Base-by-base conservation (phyloP, 2,329 filamentous ascomycete genomes). In the Cordyceps militaris region DNA sequence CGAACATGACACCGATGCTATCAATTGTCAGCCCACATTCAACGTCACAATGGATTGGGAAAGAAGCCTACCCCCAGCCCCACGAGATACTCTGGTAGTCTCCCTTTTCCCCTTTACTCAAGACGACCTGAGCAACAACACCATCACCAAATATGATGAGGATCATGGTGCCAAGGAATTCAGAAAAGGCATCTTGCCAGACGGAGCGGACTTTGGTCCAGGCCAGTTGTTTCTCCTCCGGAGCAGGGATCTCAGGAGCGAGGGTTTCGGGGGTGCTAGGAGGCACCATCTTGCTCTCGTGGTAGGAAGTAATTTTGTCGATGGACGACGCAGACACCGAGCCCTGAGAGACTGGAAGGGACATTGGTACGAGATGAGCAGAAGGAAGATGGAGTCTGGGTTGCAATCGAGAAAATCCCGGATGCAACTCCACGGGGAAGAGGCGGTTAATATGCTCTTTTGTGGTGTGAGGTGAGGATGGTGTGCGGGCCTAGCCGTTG, bases 131-230 rank as follows among this genome's bases (percentile, higher is more conserved):
- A 3, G 86, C 86, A 21, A 89, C 83, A 56, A 83, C 82, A n/a
- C 84, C 86, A 60, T 89, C 81, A 4, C 86, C 86, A 64, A 89
- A 89, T 42, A 89, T 71, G 59, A 89, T 75, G 61, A 89, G 70
- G 56, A 86, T 78, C 73, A 89, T 84, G 13, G 82, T 85, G 8
- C 85, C 85, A 51, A 86, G 79, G 70, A 88, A 88, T 63, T 89
- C 85, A 1, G 83, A 82, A 62, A 88, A 82, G 1, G 79, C 79
- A 61, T 87, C 84, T 59, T 79, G 76, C 38, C 80, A 72, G 28
- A 70, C 63, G 21, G 74, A 70, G 44, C 84, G 76, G 28, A 83
- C 69, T 40, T 73, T 74, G 49, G 73, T 78, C 85, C 85, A 88
- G 19, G 60, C 59, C 16, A 67, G 66, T 57, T 66, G 57, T 50